A percentile compares a stretch with the other conserved stretches of the same genome.
Conservation (phyloP, 257 asterid species). For the Solanum sparsipilum region DNA sequence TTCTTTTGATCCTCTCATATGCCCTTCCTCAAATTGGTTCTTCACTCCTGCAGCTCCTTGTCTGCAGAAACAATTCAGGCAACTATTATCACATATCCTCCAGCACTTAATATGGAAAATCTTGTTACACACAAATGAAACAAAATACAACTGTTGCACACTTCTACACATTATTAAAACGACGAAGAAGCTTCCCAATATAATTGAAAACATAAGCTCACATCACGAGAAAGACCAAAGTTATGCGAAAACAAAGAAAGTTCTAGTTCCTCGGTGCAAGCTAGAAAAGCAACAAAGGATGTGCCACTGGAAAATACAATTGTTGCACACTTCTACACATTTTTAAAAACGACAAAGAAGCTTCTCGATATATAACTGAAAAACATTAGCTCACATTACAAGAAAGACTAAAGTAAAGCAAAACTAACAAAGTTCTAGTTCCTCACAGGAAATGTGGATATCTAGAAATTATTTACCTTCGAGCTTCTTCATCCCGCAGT, state of each 20-base stretch:
- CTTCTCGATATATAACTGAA: background rate
- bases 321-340: background rate
- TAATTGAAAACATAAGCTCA: background rate
- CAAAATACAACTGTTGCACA: background rate
- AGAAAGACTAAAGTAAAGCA: background rate
- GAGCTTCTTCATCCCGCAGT: slow-evolving; percentile 73
- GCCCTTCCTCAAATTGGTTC: slow-evolving; percentile 38
- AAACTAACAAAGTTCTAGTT: background rate
- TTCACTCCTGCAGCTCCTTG: slow-evolving; percentile 37
- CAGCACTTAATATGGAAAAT: background rate
- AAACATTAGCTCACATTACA: background rate
- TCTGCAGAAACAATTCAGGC: slow-evolving; percentile 27
- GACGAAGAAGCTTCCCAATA: background rate
- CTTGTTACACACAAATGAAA: background rate
- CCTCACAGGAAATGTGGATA: background rate
- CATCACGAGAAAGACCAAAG: background rate
- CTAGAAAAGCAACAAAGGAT: background rate
- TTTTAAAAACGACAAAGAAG: background rate
- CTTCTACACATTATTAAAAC: background rate
- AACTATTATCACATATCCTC: background rate
- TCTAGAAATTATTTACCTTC: slow-evolving; percentile 36
- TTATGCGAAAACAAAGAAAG: background rate
- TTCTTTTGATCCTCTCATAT: slow-evolving; percentile 38
- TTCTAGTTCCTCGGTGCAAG: background rate
- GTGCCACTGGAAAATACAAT: background rate